Conservation (phyloP, 495 filamentous ascomycete species). For the Pyrenopolyporus hunteri region DNA sequence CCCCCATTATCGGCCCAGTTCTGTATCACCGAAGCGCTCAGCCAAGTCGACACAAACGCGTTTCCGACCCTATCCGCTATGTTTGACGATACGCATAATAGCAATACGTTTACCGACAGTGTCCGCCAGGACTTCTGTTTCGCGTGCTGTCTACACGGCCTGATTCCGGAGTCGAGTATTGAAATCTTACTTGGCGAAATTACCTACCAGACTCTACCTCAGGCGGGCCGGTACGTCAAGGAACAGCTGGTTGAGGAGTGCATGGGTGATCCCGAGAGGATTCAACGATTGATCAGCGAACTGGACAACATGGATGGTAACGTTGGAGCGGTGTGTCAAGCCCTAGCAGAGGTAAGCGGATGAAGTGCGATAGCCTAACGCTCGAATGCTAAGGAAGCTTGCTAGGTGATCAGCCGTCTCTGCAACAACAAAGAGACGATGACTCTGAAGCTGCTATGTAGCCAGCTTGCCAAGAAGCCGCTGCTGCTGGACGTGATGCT, state of each 20-base stretch:
- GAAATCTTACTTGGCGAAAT: constrained; percentile 83
- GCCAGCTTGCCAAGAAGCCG: constrained; percentile 76
- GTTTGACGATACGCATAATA: constrained; percentile 74
- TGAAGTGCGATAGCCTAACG: neutral
- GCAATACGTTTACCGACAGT: constrained; percentile 75
- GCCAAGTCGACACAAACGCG: constrained; percentile 74
- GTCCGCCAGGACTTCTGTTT: constrained; percentile 92
- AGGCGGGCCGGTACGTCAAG: constrained; percentile 74
- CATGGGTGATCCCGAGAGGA: constrained; percentile 69
- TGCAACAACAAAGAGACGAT: constrained; percentile 88
- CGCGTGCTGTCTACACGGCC: constrained; percentile 82
- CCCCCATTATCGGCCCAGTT: constrained; percentile 71
- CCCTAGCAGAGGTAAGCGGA: constrained; percentile 72
- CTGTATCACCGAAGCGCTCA: constrained; percentile 80
- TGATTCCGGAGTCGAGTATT: constrained; percentile 79
- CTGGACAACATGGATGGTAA: constrained; percentile 95
- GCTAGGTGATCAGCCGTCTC: constrained; percentile 74
- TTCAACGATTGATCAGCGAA: constrained; percentile 75
- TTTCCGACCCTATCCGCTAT: constrained; percentile 82
- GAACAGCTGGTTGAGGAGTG: constrained; percentile 78
- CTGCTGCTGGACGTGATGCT: constrained; percentile 82
- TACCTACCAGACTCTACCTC: constrained; percentile 79
- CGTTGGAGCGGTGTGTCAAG: constrained; percentile 83
- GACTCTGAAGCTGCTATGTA: constrained; percentile 84
- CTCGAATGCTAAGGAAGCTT: constrained; percentile 22